Base-by-base conservation (phyloP, 2,329 filamentous ascomycete species). In the Colletotrichum sp. region DNA sequence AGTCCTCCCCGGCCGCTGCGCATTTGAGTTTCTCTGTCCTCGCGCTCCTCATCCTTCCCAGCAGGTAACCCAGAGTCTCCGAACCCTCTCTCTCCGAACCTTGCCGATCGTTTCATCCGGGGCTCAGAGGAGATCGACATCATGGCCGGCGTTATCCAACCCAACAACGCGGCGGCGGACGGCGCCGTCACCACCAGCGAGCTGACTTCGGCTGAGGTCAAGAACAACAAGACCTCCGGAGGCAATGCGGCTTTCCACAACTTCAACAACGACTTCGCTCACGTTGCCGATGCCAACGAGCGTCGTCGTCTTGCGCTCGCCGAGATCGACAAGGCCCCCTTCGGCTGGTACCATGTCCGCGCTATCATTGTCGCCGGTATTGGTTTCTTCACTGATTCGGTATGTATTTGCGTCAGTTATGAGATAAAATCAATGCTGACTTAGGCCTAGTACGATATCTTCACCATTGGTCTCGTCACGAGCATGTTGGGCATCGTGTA, bases 351-450 rank as follows among this genome's bases (percentile, higher is more conserved):
- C 83, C 95, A 97, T 82, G 91, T 96, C 75, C 91, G 95, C 55
- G 93, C 95, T 74, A 91, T 95, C 70, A 86, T 95, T 10, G 95
- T 96, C 28, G 95, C 95, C 34, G 95, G 95, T 80, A 93, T 96
- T 77, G 95, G 95, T 80, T 97, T 98, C 91, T 97, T 97, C 86
- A 96, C 95, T 18, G 95, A 96, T 82, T 94, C 94, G 5, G 74
- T 84, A 81, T 71, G 80, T 78, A 24, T 7, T 60, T n/a, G 13
- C 13, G 2, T 4, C 4, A 6, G 2, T 15, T 16, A 16, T 26
- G 10, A 16, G 12, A 10, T 7, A 9, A 16, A 6, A 49, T 8
- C 30, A 34, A 63, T 57, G 44, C 60, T 69, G 60, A 63, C 36
- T 52, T 13, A 5, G 3, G 2, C 10, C 21, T n/a, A 76, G 74